Conservation (phyloP, 176 grass and related monocot genomes). For the bread wheat (Triticum aestivum) region IWGSC_CS_RefSeq_v2.1 NC_057798.1:563773655-563774154, state of each 20-base stretch:
- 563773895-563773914: conserved; percentile 98
- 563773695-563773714: conserved; percentile 89
- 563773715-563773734: conserved; percentile 92
- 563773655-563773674: conserved; percentile 99
- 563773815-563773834: conserved; percentile 66
- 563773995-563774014: conserved; percentile 91
- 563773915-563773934: conserved; percentile 93
- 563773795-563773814: neutral
- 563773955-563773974: conserved; percentile 95
- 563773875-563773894: conserved; percentile 98
- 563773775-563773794: conserved; percentile 1
- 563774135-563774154: neutral
- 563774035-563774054: conserved; percentile 91
- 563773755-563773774: neutral
- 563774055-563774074: conserved; percentile 95
- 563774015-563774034: conserved; percentile 82
- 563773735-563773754: conserved; percentile 95
- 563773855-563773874: conserved; percentile 95
- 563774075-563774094: conserved; percentile 96
- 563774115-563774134: conserved; percentile 45
- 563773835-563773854: conserved; percentile 97
- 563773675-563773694: conserved; percentile 91
- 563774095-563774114: conserved; percentile 99
- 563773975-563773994: conserved; percentile 96
- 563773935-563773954: conserved; percentile 97